Evolutionary conservation across 306 rosid genomes (phyloP), one percentile per base, ranked within the genome.

Genomic region (Albizia julibrissin): DNA sequence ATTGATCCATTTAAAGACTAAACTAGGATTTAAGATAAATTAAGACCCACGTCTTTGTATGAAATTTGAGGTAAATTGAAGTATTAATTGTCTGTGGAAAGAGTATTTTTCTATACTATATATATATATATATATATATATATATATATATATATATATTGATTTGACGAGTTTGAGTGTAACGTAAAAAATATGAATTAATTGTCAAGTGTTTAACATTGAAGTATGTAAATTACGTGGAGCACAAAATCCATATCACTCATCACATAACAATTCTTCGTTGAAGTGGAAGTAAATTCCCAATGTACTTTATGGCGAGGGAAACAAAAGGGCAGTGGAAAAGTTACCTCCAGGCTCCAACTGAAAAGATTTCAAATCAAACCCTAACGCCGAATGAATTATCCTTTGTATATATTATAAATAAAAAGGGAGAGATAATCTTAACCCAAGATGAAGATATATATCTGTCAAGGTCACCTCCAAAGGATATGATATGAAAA

Each of bases 401-500:
- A n/a, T 56, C 1, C 5, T 18, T 50, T 52, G 6, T 21, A 19
- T 19, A 18, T 50, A 16, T 50, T 50, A 16, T 50, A 54, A 6
- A 54, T 19, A 56, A 56, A 19, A 2, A 21, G 58, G n/a, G n/a
- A 56, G 27, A 56, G 24, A 56, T 54, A 2, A 6, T n/a, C 27
- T 56, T n/a, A 21, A 56, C 8, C 52, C 19, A 43, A 3, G n/a
- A 50, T 18, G n/a, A 50, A 15, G 4, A 14, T 46, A 46, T 46
- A 13, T 14, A 73, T 74, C 78, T 49, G 46, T 50, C 66, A 50
- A 33, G 24, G 78, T 74, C 78, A 74, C 64, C 46, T 50, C 78
- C 39, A 19, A 43, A 16, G 82, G 76, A 69, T 18, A 33, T 24
- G 70, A 69, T 10, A 8, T 47, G 74, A 27, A 50, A 18, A 5